Conservation (phyloP, 164 flowering plant species). For the Nelumbo lutea region DNA sequence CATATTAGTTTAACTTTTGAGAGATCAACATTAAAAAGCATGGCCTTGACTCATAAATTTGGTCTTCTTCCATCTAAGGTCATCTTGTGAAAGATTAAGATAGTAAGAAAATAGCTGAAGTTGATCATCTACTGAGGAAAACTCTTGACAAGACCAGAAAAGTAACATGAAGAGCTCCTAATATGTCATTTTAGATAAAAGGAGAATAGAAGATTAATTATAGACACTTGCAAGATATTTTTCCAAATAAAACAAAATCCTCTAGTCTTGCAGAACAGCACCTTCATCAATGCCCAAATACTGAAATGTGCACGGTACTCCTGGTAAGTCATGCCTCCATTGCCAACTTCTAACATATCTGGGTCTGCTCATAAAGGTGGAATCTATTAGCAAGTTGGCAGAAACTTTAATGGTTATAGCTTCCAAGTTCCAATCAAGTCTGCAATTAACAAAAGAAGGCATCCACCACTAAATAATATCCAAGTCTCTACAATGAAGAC, state of each 20-base stretch:
- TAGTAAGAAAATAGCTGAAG: too few species aligned
- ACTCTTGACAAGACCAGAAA: neutral
- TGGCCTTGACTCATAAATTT: neutral
- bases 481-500: neutral
- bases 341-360: constrained; percentile 98
- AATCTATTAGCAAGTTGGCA: neutral
- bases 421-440: too few species aligned
- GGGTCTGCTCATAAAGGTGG: constrained; percentile 52
- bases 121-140: neutral
- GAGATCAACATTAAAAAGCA: neutral
- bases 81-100: too few species aligned
- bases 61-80: too few species aligned
- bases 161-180: neutral
- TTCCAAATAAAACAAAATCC: neutral
- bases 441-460: neutral
- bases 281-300: constrained; percentile 99
- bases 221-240: neutral
- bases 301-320: constrained; percentile 95
- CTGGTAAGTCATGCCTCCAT: constrained; percentile 85
- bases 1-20: neutral
- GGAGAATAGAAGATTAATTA: neutral
- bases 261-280: constrained; percentile 11
- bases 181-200: neutral
- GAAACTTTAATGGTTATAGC: neutral
- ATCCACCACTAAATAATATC: neutral